Conservation (phyloP, 1,284 basidiomycete species). For the Ganoderma sp. region DNA sequence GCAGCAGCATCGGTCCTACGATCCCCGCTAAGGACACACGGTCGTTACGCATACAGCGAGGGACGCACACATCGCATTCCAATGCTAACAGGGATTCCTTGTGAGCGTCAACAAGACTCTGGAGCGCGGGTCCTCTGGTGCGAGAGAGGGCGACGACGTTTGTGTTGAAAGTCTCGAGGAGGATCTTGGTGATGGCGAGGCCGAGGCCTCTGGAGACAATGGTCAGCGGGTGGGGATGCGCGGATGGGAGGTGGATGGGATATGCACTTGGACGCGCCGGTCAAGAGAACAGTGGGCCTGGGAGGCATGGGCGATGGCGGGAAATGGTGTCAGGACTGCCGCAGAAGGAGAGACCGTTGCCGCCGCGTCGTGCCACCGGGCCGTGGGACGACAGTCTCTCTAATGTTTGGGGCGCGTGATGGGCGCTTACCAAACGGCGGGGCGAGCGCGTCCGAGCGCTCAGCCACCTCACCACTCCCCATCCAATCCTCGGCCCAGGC, state of each 20-base stretch:
- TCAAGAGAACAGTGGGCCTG: constrained; percentile 65
- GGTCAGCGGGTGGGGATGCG: constrained; percentile 21
- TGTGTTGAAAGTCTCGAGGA: constrained; percentile 65
- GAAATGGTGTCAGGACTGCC: constrained; percentile 11
- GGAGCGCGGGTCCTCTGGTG: constrained; percentile 66
- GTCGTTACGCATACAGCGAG: constrained; percentile 22
- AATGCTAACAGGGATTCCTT: constrained; percentile 55
- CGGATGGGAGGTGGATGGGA: constrained; percentile 11
- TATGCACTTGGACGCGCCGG: constrained; percentile 76
- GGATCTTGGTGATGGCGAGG: constrained; percentile 68
- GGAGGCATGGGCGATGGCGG: constrained; percentile 30
- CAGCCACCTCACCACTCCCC: constrained; percentile 33
- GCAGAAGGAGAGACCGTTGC: constrained; percentile 11
- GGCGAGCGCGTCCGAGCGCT: constrained; percentile 38
- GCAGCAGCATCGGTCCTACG: constrained; percentile 63
- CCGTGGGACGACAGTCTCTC: constrained; percentile 20
- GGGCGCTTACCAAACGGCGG: constrained; percentile 25
- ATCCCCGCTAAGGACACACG: constrained; percentile 22
- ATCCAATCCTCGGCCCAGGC: constrained; percentile 32
- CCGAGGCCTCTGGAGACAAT: constrained; percentile 73
- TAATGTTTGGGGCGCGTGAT: constrained; percentile 26
- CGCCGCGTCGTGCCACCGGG: constrained; percentile 19
- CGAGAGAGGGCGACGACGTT: constrained; percentile 82
- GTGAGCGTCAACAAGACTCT: constrained; percentile 54
- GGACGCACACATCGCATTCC: constrained; percentile 75